These are phyloP conservation scores for Sicyos baderoa DNA, from an alignment of 306 rosid species.

Conservation along the genomic window DNA sequence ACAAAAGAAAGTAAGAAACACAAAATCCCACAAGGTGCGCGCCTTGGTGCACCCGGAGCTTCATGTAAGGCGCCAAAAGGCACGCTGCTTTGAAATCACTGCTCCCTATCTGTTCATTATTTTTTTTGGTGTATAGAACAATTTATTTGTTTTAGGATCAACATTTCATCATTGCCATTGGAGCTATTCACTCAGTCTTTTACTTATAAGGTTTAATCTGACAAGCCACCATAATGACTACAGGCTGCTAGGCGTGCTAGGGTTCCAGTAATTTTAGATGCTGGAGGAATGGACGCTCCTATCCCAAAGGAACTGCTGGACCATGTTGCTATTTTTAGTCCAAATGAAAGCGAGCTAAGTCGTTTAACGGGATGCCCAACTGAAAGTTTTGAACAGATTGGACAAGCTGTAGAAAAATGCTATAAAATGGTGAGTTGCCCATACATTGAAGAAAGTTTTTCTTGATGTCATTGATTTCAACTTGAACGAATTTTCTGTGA, in stretches of 20 bases:
- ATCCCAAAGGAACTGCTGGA: constrained; percentile 57
- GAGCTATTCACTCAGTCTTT: not conserved
- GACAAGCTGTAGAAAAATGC: constrained; percentile 54
- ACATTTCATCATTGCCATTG: not conserved
- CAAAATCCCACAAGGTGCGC: too few species aligned
- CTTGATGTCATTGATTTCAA: too few species aligned
- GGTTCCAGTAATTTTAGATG: constrained; percentile 77
- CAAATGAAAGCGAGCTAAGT: constrained; percentile 79
- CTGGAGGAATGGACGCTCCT: constrained; percentile 73
- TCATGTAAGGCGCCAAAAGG: too few species aligned
- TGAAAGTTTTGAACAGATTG: constrained; percentile 56
- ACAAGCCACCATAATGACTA: not conserved
- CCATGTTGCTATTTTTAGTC: constrained; percentile 68
- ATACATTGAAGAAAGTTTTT: not conserved
- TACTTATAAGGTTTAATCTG: not conserved
- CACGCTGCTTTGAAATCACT: too few species aligned
- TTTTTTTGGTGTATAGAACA: too few species aligned
- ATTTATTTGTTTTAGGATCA: not conserved
- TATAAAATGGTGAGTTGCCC: constrained; percentile 61
- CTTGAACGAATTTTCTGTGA: too few species aligned
- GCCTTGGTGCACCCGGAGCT: too few species aligned
- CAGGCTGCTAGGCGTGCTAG: constrained; percentile 75
- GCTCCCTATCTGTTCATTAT: too few species aligned
- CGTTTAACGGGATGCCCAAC: constrained; percentile 66
- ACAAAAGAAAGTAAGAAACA: too few species aligned